phyloP scores from a whole-genome alignment of 2,329 filamentous ascomycete genomes.

The Clonostachys chloroleuca region DNA sequence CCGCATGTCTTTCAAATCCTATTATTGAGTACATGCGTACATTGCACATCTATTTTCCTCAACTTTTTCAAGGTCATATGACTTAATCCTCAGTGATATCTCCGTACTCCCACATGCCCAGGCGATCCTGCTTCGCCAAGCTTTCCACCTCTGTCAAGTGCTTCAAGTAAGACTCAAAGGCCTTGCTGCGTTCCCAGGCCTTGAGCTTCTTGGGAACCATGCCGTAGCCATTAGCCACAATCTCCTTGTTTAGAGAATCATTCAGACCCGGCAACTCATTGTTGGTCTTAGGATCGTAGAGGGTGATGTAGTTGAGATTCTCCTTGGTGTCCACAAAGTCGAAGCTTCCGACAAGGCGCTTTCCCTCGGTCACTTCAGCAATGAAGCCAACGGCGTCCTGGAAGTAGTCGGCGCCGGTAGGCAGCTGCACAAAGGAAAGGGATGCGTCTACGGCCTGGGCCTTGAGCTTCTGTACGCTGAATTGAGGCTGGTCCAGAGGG shows the following conservation, averaged over 20 bases:
- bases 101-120: constrained; percentile 98
- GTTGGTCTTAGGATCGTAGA: constrained; percentile 72
- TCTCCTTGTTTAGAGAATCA: constrained; percentile 85
- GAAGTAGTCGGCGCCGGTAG: constrained; percentile 77
- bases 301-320: constrained; percentile 77
- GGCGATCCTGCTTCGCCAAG: constrained; percentile 72
- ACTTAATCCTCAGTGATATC: constrained; percentile 86
- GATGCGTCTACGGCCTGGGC: constrained; percentile 83
- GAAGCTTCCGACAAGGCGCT: constrained; percentile 83
- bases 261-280: constrained; percentile 51
- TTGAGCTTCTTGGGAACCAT: constrained; percentile 92
- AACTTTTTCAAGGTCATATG: no score
- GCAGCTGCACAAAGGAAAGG: constrained; percentile 86
- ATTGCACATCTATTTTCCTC: no score
- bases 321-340: constrained; percentile 79
- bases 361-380: constrained; percentile 67
- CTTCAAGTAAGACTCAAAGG: constrained; percentile 66
- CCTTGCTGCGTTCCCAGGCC: constrained; percentile 75
- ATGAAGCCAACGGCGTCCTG: constrained; percentile 74
- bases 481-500: constrained; percentile 73
- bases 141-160: constrained; percentile 69
- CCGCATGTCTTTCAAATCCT: no score
- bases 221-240: constrained; percentile 77
- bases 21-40: no score
- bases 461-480: constrained; percentile 76